phyloP scores from a whole-genome alignment of 2,329 filamentous ascomycete species.

The Hirsutella minnesotensis region DNA sequence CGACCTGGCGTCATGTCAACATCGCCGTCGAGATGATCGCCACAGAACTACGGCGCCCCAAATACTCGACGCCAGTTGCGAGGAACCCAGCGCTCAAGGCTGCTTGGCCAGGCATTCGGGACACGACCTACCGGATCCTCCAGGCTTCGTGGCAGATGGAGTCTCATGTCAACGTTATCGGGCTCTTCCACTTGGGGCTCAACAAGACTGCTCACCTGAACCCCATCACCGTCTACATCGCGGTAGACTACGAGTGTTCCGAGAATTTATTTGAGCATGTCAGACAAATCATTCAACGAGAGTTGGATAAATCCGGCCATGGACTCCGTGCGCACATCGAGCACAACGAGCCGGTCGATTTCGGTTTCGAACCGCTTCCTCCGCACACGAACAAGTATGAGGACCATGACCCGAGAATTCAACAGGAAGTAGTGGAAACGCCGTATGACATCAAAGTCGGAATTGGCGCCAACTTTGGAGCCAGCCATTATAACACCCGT shows the following conservation, averaged over 20 bases:
- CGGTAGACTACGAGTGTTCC: neutral
- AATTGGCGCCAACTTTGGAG: neutral
- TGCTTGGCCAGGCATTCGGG: neutral
- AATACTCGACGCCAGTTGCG: neutral
- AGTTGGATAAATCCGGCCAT: neutral
- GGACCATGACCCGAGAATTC: too few relatives aligned
- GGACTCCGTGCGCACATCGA: neutral
- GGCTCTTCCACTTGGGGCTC: neutral
- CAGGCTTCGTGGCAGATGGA: neutral
- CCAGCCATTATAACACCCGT: neutral
- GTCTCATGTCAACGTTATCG: neutral
- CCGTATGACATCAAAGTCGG: too few relatives aligned
- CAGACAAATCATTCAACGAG: neutral
- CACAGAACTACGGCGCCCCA: neutral
- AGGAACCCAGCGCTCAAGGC: neutral
- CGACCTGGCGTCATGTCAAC: neutral
- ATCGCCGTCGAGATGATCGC: neutral
- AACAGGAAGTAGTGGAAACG: neutral
- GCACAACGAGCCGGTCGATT: neutral
- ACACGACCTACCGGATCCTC: neutral
- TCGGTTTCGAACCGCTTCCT: neutral
- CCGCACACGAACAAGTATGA: neutral
- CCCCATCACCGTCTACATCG: neutral
- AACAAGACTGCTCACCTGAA: neutral
- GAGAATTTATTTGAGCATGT: neutral